Conservation (phyloP, 371 early-diverging fungal genomes). For the Mucor sp. region DNA sequence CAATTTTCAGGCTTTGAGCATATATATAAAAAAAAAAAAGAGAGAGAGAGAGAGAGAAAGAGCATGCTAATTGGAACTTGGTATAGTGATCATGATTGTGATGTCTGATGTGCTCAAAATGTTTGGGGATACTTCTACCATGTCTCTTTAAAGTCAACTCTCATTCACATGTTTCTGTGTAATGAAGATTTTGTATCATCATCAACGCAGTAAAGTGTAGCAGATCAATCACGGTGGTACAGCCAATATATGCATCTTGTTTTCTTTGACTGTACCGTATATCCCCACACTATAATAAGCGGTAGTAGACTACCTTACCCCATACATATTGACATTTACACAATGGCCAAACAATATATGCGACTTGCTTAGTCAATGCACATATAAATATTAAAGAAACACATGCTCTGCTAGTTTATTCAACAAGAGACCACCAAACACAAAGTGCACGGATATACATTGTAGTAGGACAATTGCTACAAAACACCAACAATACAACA, state of each 20-base stretch:
- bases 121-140: neutral
- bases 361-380: neutral
- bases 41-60: neutral
- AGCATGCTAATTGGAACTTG: no score
- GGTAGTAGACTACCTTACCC: neutral
- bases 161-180: constrained; percentile 5
- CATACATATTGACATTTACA: neutral
- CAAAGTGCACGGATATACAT: neutral
- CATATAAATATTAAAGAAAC: neutral
- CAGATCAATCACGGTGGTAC: neutral
- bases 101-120: neutral
- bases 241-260: neutral
- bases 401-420: neutral
- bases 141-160: neutral
- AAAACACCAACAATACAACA: neutral
- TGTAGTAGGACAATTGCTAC: neutral
- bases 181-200: neutral
- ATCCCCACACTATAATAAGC: neutral
- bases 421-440: neutral
- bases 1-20: neutral
- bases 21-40: no score
- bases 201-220: neutral
- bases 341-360: neutral
- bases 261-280: neutral
- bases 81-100: no score